phyloP scores from a whole-genome alignment of 495 filamentous ascomycete genomes.

The Oidiodendron maius region DNA sequence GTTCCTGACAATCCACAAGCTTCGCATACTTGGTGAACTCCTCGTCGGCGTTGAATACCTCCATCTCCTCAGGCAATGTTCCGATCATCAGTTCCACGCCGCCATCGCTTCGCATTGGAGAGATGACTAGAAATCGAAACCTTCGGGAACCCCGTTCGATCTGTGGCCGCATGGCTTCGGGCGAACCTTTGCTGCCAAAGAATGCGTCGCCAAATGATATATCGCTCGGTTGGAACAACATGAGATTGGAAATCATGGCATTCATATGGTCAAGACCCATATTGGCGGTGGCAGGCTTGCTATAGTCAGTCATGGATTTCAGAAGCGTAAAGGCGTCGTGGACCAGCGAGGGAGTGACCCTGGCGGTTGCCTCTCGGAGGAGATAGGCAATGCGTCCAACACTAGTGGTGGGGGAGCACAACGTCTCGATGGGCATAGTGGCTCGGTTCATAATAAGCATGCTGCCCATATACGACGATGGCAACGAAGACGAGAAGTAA shows the following conservation, averaged over 20 bases:
- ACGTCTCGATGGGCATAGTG: constrained; percentile 21
- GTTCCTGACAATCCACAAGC: constrained; percentile 12
- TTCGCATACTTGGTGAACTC: constrained; percentile 28
- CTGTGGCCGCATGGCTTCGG: constrained; percentile 26
- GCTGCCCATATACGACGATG: constrained; percentile 30
- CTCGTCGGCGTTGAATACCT: constrained; percentile 23
- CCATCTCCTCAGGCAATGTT: constrained; percentile 28
- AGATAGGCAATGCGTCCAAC: constrained; percentile 22
- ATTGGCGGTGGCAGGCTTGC: constrained; percentile 18
- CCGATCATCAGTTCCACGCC: constrained; percentile 29
- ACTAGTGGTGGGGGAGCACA: constrained; percentile 26
- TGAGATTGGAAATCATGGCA: constrained; percentile 26
- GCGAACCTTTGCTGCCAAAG: constrained; percentile 23
- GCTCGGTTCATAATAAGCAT: constrained; percentile 24
- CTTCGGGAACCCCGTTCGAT: constrained; percentile 21
- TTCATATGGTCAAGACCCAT: constrained; percentile 27
- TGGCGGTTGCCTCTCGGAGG: constrained; percentile 17
- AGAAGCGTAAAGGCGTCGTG: constrained; percentile 29
- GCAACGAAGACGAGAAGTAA: constrained; percentile 27
- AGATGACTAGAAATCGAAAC: constrained; percentile 27
- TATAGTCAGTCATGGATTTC: constrained; percentile 23
- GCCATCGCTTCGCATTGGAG: constrained; percentile 28
- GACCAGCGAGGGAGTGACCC: constrained; percentile 23
- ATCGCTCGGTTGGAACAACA: constrained; percentile 22
- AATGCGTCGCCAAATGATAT: constrained; percentile 24